These are phyloP conservation scores for Colletotrichum sp. DNA, from an alignment of 2,329 filamentous ascomycete genomes.

Conservation along the genomic window DNA sequence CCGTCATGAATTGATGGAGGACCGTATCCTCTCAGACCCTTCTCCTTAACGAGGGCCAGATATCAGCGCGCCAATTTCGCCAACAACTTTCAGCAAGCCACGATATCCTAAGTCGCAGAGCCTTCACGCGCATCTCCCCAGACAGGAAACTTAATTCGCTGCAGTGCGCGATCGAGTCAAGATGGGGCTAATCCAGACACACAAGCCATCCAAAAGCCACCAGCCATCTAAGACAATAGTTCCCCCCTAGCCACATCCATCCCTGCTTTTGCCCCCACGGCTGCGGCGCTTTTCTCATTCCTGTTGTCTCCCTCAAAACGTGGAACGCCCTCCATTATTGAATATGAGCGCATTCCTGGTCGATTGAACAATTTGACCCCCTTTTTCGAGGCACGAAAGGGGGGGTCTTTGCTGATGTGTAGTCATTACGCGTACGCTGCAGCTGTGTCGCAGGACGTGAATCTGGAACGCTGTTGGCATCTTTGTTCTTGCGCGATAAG, in stretches of 20 bases:
- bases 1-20: not conserved
- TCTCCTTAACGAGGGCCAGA: no score
- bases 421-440: not conserved
- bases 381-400: not conserved
- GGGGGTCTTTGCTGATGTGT: not conserved
- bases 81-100: not conserved
- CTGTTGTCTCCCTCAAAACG: not conserved
- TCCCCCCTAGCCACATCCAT: not conserved
- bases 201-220: not conserved
- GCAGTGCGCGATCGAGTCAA: not conserved
- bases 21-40: no score
- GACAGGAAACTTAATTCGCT: not conserved
- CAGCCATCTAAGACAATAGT: not conserved
- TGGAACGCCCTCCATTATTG: not conserved
- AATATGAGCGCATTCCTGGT: not conserved
- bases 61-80: not conserved
- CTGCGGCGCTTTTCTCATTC: not conserved
- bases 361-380: not conserved
- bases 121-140: not conserved
- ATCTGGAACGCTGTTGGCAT: not conserved
- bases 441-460: not conserved
- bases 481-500: not conserved
- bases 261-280: not conserved
- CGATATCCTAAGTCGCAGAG: not conserved
- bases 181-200: not conserved